These are phyloP conservation scores for Stylonectria norvegica DNA, from an alignment of 2,329 filamentous ascomycete genomes.

Conservation along the genomic window DNA sequence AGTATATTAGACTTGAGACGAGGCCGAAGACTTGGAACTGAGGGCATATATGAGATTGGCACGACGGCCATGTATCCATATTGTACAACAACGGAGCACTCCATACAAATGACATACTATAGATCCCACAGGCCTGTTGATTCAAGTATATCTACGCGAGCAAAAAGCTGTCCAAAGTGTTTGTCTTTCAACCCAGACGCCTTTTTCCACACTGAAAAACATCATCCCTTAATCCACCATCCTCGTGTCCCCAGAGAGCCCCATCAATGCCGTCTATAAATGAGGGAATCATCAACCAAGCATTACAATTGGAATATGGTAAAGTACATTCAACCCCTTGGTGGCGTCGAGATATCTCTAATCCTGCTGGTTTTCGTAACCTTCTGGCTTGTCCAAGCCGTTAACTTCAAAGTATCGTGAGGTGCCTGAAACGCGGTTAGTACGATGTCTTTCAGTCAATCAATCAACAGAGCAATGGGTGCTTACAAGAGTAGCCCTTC, in stretches of 20 bases:
- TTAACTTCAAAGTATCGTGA: conserved; percentile 82
- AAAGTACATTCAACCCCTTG: conserved; percentile 17
- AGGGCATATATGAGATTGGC: conserved; percentile 13
- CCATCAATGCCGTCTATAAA: conserved; percentile 18
- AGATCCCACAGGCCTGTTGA: conserved; percentile 21
- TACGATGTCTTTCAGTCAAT: neutral
- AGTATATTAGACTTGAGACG: too few species aligned
- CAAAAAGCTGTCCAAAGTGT: conserved; percentile 27
- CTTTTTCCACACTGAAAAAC: conserved; percentile 21
- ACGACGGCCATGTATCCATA: conserved; percentile 24
- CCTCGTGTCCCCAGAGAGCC: conserved; percentile 4
- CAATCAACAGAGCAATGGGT: neutral
- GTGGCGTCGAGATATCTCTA: conserved; percentile 28
- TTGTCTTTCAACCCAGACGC: conserved; percentile 27
- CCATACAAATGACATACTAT: conserved; percentile 5
- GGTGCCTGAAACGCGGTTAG: conserved; percentile 46
- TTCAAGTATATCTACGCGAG: conserved; percentile 27
- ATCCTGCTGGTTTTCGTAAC: conserved; percentile 70
- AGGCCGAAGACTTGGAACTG: neutral
- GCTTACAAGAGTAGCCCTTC: conserved; percentile 95
- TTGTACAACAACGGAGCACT: conserved; percentile 23
- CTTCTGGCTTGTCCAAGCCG: conserved; percentile 75
- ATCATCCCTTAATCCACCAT: conserved; percentile 16
- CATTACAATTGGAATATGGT: conserved; percentile 23
- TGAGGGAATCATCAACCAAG: conserved; percentile 16